Evolutionary conservation across 371 early-diverging fungal genomes (phyloP).

Genomic region (Fennellomyces sp.): DNA sequence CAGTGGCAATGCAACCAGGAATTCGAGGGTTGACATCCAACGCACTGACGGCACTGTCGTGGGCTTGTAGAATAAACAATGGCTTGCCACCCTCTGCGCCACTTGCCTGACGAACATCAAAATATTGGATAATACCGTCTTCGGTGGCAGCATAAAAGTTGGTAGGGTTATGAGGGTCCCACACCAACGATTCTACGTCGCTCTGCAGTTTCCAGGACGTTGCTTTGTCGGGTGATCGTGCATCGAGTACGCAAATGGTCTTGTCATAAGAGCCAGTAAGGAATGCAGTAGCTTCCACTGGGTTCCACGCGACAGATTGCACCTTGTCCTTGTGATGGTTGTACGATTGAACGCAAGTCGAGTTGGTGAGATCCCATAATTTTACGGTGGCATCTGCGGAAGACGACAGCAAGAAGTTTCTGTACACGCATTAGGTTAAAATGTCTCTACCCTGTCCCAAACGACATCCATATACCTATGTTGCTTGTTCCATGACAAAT

Average conservation of each 20-base stretch:
- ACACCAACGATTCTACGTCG: constrained; percentile 90
- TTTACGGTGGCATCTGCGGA: constrained; percentile 97
- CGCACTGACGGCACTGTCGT: constrained; percentile 86
- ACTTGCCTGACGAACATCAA: constrained; percentile 73
- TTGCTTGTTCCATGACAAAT: constrained; percentile 88
- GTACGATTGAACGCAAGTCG: constrained; percentile 75
- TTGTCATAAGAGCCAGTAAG: constrained; percentile 91
- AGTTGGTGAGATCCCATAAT: constrained; percentile 89
- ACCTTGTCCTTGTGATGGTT: constrained; percentile 87
- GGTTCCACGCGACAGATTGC: constrained; percentile 91
- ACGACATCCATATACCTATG: constrained; percentile 52
- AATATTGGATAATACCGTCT: constrained; percentile 87
- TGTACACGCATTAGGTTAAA: constrained; percentile 12
- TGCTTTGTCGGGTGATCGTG: constrained; percentile 74
- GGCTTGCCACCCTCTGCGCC: constrained; percentile 51
- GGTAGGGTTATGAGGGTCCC: constrained; percentile 84
- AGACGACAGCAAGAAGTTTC: constrained; percentile 86
- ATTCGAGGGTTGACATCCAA: constrained; percentile 83
- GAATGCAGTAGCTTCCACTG: constrained; percentile 83
- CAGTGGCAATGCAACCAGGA: constrained; percentile 86
- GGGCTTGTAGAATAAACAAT: constrained; percentile 90
- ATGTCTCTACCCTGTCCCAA: not conserved
- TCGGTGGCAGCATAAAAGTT: constrained; percentile 85
- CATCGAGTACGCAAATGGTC: constrained; percentile 84
- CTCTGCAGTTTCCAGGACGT: constrained; percentile 68